phyloP scores from a whole-genome alignment of 2,329 filamentous ascomycete species.

The Chrysosporium keratinophilum region DNA sequence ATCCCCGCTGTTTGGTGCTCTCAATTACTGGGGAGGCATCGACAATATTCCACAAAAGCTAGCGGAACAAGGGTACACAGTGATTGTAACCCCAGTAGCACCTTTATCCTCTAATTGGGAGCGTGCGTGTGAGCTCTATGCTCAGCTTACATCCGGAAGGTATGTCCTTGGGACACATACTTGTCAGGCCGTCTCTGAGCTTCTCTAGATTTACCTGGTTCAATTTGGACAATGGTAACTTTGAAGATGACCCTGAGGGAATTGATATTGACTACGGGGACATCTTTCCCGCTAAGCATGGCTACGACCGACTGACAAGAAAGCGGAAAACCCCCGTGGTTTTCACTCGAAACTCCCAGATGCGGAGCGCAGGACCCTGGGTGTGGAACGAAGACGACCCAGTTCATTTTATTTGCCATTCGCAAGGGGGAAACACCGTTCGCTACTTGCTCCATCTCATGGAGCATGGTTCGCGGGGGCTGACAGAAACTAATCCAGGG shows the following conservation, averaged over 20 bases:
- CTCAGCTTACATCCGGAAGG: background rate
- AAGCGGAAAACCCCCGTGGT: background rate
- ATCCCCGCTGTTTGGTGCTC: background rate
- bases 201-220: background rate
- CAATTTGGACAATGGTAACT: background rate
- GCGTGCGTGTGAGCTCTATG: background rate
- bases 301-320: background rate
- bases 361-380: background rate
- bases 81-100: background rate
- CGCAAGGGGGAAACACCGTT: background rate
- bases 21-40: background rate
- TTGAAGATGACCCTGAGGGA: background rate
- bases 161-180: background rate
- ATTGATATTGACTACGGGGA: background rate
- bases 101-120: background rate
- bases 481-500: background rate
- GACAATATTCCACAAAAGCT: background rate
- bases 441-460: background rate
- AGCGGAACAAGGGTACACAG: background rate
- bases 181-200: background rate
- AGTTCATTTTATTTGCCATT: background rate
- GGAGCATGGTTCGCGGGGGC: background rate
- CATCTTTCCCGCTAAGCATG: background rate
- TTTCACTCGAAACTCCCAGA: background rate
- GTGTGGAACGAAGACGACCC: background rate